These are phyloP conservation scores for Pseudogymnoascus sp. DNA, from an alignment of 2,329 filamentous ascomycete species.

Conservation along the genomic window DNA sequence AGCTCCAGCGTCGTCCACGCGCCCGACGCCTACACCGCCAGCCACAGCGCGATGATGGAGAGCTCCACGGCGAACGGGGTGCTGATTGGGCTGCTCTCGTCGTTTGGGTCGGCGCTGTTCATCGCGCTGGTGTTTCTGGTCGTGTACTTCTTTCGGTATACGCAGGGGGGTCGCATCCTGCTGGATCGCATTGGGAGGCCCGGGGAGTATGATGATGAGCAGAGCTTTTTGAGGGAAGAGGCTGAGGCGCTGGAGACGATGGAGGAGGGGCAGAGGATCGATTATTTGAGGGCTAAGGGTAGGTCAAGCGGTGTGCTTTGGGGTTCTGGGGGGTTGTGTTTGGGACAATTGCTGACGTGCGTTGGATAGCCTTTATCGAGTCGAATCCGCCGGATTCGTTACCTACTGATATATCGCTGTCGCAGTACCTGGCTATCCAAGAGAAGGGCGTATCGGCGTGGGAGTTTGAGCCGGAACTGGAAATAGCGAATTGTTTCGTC, in stretches of 20 bases:
- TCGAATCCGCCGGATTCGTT: constrained; percentile 91
- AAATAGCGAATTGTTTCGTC: constrained; percentile 98
- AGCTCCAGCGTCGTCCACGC: neutral
- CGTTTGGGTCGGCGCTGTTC: constrained; percentile 82
- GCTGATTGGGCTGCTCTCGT: constrained; percentile 88
- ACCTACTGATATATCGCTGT: constrained; percentile 93
- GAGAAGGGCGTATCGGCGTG: constrained; percentile 99
- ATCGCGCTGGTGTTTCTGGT: constrained; percentile 71
- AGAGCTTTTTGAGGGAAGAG: constrained; percentile 88
- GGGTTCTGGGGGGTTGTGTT: neutral
- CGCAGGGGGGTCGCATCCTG: constrained; percentile 77
- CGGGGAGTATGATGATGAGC: constrained; percentile 96
- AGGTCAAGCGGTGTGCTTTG: constrained; percentile 24
- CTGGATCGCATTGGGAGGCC: constrained; percentile 88
- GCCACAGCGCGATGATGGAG: neutral
- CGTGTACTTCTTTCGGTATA: constrained; percentile 92
- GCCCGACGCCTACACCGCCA: neutral
- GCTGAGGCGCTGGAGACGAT: constrained; percentile 89
- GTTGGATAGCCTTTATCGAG: constrained; percentile 70
- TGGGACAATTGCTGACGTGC: neutral
- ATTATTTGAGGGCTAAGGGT: constrained; percentile 96
- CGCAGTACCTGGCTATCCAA: constrained; percentile 95
- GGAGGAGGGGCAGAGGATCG: constrained; percentile 83
- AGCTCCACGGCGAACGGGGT: constrained; percentile 59
- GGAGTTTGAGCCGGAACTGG: constrained; percentile 98